These are phyloP conservation scores for Colletotrichum falcatum DNA, from an alignment of 2,329 filamentous ascomycete genomes.

Conservation along the genomic window DNA sequence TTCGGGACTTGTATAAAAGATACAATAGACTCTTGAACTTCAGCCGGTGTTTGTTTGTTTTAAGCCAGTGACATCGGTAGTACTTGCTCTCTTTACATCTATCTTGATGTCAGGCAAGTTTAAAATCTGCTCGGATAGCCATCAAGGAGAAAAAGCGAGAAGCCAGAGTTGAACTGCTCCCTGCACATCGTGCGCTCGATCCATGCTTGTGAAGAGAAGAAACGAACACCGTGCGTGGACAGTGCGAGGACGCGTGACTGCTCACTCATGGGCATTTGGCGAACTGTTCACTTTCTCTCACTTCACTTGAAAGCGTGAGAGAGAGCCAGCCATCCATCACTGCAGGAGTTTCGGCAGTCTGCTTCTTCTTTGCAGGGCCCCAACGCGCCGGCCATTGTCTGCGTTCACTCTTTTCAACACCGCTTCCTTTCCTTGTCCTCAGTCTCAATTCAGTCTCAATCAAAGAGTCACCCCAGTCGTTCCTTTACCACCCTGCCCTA, in stretches of 20 bases:
- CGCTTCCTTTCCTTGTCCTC: background rate
- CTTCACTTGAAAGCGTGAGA: background rate
- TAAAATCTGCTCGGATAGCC: background rate
- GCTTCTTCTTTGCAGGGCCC: background rate
- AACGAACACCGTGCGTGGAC: constrained; percentile 23
- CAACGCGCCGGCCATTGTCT: background rate
- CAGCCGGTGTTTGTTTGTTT: constrained; percentile 4
- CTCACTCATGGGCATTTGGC: background rate
- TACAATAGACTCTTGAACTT: constrained; percentile 39
- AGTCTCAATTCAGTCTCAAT: background rate
- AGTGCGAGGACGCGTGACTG: constrained; percentile 26
- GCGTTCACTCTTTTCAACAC: background rate
- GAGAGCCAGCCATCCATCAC: background rate
- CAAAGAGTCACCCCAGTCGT: background rate
- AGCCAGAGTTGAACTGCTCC: background rate
- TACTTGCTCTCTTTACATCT: too few species aligned
- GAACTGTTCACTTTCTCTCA: constrained; percentile 37
- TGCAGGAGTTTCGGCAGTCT: background rate
- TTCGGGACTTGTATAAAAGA: constrained; percentile 37
- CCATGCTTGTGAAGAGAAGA: background rate
- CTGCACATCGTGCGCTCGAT: background rate
- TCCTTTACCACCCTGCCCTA: background rate
- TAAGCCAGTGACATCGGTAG: background rate
- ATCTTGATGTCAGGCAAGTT: too few species aligned
- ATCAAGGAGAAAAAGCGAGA: background rate